phyloP scores from a whole-genome alignment of 306 rosid species.

The Pterocarpus santalinus region DNA sequence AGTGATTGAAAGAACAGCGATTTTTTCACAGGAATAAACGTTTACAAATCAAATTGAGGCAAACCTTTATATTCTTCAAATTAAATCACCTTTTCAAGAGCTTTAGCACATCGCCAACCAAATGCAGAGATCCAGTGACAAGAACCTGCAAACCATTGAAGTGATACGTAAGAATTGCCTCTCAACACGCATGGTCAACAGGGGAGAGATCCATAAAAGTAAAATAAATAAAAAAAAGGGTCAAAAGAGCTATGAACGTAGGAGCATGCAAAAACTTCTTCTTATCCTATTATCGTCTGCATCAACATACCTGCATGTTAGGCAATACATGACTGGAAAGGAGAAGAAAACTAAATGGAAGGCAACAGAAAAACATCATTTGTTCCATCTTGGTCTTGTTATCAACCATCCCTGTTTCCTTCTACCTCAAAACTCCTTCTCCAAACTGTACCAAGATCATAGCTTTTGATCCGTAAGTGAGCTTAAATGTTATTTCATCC shows the following conservation, averaged over 20 bases:
- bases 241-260: not conserved
- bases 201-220: not conserved
- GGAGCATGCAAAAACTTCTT: not conserved
- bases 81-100: constrained; percentile 52
- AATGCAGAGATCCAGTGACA: constrained; percentile 83
- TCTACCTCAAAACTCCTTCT: no score
- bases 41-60: constrained; percentile 31
- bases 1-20: constrained; percentile 23
- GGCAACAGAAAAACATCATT: not conserved
- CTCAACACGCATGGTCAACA: not conserved
- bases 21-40: constrained; percentile 5
- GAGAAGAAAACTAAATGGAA: constrained; percentile 14
- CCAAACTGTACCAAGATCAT: no score
- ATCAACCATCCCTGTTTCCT: no score
- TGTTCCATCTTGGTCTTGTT: no score
- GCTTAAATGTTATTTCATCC: no score
- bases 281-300: not conserved
- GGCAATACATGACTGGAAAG: not conserved
- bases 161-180: constrained; percentile 1
- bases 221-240: not conserved
- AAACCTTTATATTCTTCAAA: constrained; percentile 31
- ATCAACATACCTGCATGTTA: not conserved
- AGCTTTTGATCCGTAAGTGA: no score
- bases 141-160: constrained; percentile 65
- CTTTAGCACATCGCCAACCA: constrained; percentile 61